Evolutionary conservation across 805 yeast genomes (phyloP), one percentile per base, ranked within the genome.

Genomic region (Candida xiaguanensis): DNA sequence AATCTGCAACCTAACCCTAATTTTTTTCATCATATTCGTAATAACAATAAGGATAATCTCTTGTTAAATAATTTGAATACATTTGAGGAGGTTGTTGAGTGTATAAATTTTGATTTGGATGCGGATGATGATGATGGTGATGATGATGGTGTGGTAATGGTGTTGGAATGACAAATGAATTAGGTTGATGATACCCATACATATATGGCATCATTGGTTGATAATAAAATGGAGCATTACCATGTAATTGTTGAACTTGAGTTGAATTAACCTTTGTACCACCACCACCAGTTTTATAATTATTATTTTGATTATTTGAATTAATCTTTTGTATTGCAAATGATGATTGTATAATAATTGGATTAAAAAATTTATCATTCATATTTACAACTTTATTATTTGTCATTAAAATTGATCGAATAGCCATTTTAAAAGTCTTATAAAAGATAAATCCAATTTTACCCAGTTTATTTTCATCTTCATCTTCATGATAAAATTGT

Each of bases 361-460:
- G 42, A 15, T 38, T 52, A 8, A 53, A 50, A 32, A 14, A 18
- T 12, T 32, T 23, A 31, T 44, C 45, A 12, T 49, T 56, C 12
- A 38, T 35, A 31, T 42, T 44, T 2, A 40, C 41, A 6, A 42
- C 33, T 29, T 27, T 57, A 24, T 76, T 77, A 52, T 78, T 75
- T 27, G 82, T 70, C 40, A 67, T 59, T 15, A 71, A 61, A 27
- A 84, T 80, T 28, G 91, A 88, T 16, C 59, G 56, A 31, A 79
- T 67, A 2, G 95, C 89, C 63, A 77, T 75, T 8, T 67, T 69
- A 34, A 77, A 74, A 40, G 67, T 61, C 36, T 72, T 65, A 53
- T 72, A 85, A 45, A 84, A 82, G 13, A 85, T 74, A 59, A 85
- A 85, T 7, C 91, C 93, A 38, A 58, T 59, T 38, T 53, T 58